Evolutionary conservation across 345 rosid species (phyloP).

Genomic region (Hibiscus mutabilis): DNA sequence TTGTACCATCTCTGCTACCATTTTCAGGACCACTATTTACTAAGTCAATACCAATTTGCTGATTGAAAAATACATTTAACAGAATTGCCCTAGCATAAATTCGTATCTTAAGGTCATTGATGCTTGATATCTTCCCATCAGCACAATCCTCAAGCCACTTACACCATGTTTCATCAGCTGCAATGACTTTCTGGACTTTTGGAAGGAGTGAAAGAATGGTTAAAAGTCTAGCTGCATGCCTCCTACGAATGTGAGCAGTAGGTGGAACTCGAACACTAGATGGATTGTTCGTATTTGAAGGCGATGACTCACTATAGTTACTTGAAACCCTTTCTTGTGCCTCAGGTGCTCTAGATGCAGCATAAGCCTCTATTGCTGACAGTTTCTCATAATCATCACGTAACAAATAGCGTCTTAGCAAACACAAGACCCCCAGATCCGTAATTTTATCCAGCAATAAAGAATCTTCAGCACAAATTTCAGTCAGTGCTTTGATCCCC

Average conservation of each 20-base stretch:
- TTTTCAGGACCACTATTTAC: constrained; percentile 24
- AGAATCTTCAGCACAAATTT: constrained; percentile 62
- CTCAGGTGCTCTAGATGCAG: constrained; percentile 70
- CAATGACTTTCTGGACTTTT: constrained; percentile 57
- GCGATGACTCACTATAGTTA: constrained; percentile 36
- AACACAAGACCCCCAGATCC: constrained; percentile 68
- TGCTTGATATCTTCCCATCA: constrained; percentile 56
- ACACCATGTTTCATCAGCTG: constrained; percentile 64
- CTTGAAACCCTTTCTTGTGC: constrained; percentile 42
- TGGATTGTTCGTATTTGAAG: constrained; percentile 34
- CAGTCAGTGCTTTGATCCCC: constrained; percentile 82
- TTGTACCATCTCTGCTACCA: constrained; percentile 29
- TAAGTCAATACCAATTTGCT: constrained; percentile 26
- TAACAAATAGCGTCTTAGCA: constrained; percentile 74
- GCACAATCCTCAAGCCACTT: constrained; percentile 98
- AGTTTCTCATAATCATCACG: constrained; percentile 90
- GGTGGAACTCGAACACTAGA: constrained; percentile 78
- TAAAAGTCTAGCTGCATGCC: constrained; percentile 88
- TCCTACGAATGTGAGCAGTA: constrained; percentile 78
- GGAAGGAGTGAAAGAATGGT: constrained; percentile 81
- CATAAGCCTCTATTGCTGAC: constrained; percentile 85
- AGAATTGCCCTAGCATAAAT: constrained; percentile 89
- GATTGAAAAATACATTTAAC: constrained; percentile 60
- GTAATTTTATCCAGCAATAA: constrained; percentile 54
- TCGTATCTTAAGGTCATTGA: constrained; percentile 69